These are phyloP conservation scores for Senecio squalidus DNA, from an alignment of 140 eudicot species.

Conservation along the genomic window DNA sequence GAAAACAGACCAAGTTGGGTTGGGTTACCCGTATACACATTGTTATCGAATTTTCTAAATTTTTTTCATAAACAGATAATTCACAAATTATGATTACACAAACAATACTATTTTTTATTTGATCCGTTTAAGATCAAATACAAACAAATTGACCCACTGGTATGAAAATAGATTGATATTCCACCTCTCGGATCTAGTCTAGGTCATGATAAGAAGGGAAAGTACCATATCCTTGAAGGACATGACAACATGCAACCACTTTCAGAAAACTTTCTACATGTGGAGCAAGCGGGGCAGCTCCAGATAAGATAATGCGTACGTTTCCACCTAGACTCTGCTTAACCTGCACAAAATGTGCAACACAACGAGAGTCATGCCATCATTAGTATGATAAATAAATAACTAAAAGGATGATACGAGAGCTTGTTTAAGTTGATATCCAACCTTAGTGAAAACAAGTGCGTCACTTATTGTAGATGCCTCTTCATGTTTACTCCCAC, in stretches of 20 bases:
- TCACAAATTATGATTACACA: too few relatives aligned
- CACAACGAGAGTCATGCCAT: conserved; percentile 9
- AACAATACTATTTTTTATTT: too few relatives aligned
- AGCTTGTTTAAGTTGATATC: neutral
- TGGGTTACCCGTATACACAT: too few relatives aligned
- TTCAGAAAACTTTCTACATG: conserved; percentile 84
- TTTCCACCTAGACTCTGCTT: conserved; percentile 86
- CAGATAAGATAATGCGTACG: conserved; percentile 83
- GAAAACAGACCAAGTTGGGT: neutral
- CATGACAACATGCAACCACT: conserved; percentile 87
- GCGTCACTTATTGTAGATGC: conserved; percentile 80
- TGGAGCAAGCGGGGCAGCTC: conserved; percentile 96
- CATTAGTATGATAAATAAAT: neutral
- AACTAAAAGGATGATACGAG: neutral
- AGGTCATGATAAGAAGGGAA: neutral
- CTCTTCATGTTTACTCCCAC: conserved; percentile 73
- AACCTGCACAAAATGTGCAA: conserved; percentile 42
- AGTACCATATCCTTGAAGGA: conserved; percentile 98
- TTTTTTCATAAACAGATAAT: too few relatives aligned
- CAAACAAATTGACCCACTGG: too few relatives aligned
- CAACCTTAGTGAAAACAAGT: conserved; percentile 83
- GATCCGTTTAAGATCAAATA: too few relatives aligned
- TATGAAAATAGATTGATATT: too few relatives aligned
- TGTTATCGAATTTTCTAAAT: too few relatives aligned
- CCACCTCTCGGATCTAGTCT: too few relatives aligned